phyloP scores from a whole-genome alignment of 352 stramenopile genomes.

The Phytophthora capsici region DNA sequence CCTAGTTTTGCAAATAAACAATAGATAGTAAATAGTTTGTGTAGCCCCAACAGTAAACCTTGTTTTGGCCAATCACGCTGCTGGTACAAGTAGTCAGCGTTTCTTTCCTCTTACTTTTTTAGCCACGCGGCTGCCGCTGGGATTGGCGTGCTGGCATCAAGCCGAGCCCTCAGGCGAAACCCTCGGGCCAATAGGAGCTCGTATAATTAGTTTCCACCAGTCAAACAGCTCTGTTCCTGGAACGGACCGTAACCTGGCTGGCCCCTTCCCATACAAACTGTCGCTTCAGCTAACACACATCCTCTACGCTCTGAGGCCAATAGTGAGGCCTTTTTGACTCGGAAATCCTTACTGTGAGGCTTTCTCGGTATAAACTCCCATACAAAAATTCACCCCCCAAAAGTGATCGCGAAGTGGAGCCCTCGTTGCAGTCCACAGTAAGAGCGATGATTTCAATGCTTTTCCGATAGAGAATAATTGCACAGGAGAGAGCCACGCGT shows the following conservation, averaged over 20 bases:
- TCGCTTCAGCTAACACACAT: constrained; percentile 2
- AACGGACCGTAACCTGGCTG: not conserved
- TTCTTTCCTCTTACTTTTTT: constrained; percentile 2
- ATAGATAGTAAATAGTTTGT: not conserved
- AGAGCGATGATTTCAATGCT: not conserved
- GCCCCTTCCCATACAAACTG: constrained; percentile 8
- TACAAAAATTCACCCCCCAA: not conserved
- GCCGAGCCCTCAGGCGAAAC: not conserved
- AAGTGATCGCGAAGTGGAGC: not conserved
- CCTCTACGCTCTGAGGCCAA: constrained; percentile 10
- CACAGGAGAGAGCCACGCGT: not conserved
- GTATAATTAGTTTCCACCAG: too few relatives aligned
- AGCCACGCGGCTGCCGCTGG: not conserved
- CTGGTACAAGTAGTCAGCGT: not conserved
- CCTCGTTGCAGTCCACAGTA: not conserved
- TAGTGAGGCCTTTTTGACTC: constrained; percentile 26
- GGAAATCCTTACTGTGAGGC: constrained; percentile 1
- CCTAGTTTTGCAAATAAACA: not conserved
- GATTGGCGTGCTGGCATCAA: not conserved
- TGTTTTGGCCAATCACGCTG: not conserved
- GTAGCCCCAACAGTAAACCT: not conserved
- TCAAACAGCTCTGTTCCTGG: not conserved
- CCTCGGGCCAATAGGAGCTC: not conserved
- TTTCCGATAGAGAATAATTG: not conserved
- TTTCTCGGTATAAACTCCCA: not conserved